These are phyloP conservation scores for Tetracladium marchalianum DNA, from an alignment of 495 filamentous ascomycete genomes.

Conservation along the genomic window DNA sequence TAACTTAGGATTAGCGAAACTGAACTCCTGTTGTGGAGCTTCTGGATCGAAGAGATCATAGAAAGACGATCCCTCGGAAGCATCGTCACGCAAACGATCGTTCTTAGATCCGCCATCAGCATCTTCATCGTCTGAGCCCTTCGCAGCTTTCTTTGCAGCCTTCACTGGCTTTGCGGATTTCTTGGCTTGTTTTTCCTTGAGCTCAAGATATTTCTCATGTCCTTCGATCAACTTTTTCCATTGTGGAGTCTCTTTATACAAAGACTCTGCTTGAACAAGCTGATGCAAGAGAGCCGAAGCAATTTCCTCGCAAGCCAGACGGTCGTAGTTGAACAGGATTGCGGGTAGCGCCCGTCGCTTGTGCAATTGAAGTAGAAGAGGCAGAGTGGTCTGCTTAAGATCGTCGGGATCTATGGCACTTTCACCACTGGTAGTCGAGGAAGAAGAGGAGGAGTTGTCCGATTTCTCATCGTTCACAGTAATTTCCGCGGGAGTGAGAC, in stretches of 20 bases:
- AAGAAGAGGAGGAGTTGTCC: slow-evolving; percentile 2
- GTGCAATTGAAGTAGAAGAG: slow-evolving; percentile 52
- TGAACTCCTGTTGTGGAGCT: slow-evolving; percentile 49
- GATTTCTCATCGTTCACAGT: neutral
- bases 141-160: slow-evolving; percentile 19
- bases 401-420: slow-evolving; percentile 8
- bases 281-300: slow-evolving; percentile 34
- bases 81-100: slow-evolving; percentile 43
- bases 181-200: slow-evolving; percentile 25
- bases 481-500: slow-evolving; percentile 19
- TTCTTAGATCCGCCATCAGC: slow-evolving; percentile 37
- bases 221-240: slow-evolving; percentile 51
- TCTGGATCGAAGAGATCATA: slow-evolving; percentile 57
- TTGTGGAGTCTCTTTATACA: slow-evolving; percentile 44
- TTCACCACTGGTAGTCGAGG: slow-evolving; percentile 10
- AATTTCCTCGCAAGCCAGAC: slow-evolving; percentile 49
- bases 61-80: slow-evolving; percentile 38
- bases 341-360: slow-evolving; percentile 56
- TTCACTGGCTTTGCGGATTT: slow-evolving; percentile 25
- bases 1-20: slow-evolving; percentile 53
- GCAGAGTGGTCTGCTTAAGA: slow-evolving; percentile 40
- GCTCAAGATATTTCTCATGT: slow-evolving; percentile 43
- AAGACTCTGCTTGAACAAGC: slow-evolving; percentile 40
- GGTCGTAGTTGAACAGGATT: slow-evolving; percentile 69
- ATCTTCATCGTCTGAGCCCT: slow-evolving; percentile 29